Conservation (phyloP, 768 basidiomycete genomes). For the Pulveroboletus ravenelii region DNA sequence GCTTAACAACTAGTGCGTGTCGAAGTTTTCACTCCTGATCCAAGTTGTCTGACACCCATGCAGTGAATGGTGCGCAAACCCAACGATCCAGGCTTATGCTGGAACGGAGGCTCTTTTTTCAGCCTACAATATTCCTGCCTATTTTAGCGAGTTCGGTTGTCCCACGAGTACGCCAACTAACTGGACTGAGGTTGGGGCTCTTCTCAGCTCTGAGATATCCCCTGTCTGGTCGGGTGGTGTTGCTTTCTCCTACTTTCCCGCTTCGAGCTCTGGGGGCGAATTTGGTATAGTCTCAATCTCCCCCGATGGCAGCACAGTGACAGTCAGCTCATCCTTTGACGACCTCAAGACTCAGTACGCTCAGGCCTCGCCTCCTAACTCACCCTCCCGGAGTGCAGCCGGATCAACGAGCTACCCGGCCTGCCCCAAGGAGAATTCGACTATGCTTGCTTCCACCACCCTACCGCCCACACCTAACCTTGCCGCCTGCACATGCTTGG, state of each 20-base stretch:
- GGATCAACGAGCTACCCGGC: slow-evolving; percentile 44
- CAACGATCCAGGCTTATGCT: slow-evolving; percentile 54
- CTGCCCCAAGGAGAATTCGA: slow-evolving; percentile 62
- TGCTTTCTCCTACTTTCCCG: slow-evolving; percentile 89
- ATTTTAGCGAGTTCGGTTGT: slow-evolving; percentile 89
- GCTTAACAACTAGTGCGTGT: slow-evolving; percentile 76
- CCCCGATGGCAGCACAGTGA: slow-evolving; percentile 59
- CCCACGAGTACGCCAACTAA: slow-evolving; percentile 54
- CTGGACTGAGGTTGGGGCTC: slow-evolving; percentile 75
- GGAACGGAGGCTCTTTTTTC: slow-evolving; percentile 50
- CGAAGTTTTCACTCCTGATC: neutral
- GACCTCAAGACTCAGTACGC: slow-evolving; percentile 60
- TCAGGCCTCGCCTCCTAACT: slow-evolving; percentile 53
- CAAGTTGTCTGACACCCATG: slow-evolving; percentile 8
- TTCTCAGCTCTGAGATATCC: slow-evolving; percentile 71
- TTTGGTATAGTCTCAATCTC: slow-evolving; percentile 86
- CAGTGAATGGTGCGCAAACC: slow-evolving; percentile 81
- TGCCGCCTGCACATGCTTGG: slow-evolving; percentile 73
- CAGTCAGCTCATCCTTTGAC: slow-evolving; percentile 62
- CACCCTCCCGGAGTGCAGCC: slow-evolving; percentile 55
- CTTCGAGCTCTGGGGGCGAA: slow-evolving; percentile 60
- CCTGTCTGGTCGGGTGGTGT: slow-evolving; percentile 84
- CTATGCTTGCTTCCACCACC: slow-evolving; percentile 58
- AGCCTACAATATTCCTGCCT: slow-evolving; percentile 72
- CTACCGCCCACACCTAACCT: slow-evolving; percentile 85